Conservation (phyloP, 75 land plant genomes). For the Isoetes taiwanensis region DNA sequence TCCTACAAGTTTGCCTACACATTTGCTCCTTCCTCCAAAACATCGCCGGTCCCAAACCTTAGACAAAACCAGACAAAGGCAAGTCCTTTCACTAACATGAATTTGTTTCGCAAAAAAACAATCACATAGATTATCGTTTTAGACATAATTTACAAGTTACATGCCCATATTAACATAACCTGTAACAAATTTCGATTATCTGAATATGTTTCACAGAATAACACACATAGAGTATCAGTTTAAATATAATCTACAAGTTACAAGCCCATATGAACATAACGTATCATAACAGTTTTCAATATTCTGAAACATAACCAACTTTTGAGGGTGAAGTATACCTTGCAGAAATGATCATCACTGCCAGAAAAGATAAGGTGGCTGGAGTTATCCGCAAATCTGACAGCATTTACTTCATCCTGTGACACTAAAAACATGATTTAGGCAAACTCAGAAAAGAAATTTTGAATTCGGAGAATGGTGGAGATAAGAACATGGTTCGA, state of each 20-base stretch:
- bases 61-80: background rate
- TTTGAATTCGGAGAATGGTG: too few species aligned
- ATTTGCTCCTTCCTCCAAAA: constrained; percentile 26
- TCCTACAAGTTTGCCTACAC: constrained; percentile 65
- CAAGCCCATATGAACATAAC: too few species aligned
- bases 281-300: too few species aligned
- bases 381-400: constrained; percentile 82
- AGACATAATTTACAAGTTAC: too few species aligned
- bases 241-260: background rate
- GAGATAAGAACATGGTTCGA: too few species aligned
- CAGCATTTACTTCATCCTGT: constrained; percentile 95
- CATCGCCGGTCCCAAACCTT: constrained; percentile 98
- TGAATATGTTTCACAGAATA: background rate
- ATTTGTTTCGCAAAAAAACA: background rate
- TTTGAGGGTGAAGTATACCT: too few species aligned
- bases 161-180: too few species aligned
- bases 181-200: background rate
- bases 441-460: too few species aligned
- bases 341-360: constrained; percentile 78
- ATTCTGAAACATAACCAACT: too few species aligned
- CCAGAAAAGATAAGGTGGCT: constrained; percentile 81
- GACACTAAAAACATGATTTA: too few species aligned
- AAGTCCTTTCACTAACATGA: background rate
- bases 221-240: background rate
- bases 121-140: too few species aligned